phyloP scores from a whole-genome alignment of 2,329 filamentous ascomycete genomes.

The Penicillium sp. region DNA sequence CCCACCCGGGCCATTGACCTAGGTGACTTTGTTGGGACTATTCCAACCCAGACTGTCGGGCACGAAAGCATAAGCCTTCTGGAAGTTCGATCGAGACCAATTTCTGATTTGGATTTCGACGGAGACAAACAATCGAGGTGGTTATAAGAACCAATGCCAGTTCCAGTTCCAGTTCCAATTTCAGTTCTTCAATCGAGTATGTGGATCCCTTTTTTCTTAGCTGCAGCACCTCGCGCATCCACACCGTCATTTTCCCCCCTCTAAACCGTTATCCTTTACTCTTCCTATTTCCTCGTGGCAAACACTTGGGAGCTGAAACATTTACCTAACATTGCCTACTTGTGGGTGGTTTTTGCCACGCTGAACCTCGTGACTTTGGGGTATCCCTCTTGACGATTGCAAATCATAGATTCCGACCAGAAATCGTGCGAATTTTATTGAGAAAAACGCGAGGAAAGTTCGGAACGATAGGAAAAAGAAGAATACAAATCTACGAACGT shows the following conservation, averaged over 20 bases:
- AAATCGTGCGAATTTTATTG: neutral
- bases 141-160: neutral
- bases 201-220: constrained; percentile 5
- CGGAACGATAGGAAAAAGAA: neutral
- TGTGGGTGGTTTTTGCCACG: neutral
- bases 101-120: constrained; percentile 1
- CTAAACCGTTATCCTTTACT: constrained; percentile 5
- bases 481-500: neutral
- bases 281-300: neutral
- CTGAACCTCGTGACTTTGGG: neutral
- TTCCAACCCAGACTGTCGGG: constrained; percentile 13
- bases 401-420: too few species aligned
- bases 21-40: neutral
- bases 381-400: neutral
- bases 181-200: constrained; percentile 8
- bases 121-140: neutral
- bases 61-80: constrained; percentile 3
- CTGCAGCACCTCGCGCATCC: constrained; percentile 17
- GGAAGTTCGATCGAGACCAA: neutral
- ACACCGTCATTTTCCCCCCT: constrained; percentile 30
- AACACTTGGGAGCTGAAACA: neutral
- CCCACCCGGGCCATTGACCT: neutral
- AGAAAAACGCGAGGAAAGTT: neutral
- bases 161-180: neutral
- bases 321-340: neutral